These are phyloP conservation scores for Botrytis hyacinthi DNA, from an alignment of 2,329 filamentous ascomycete genomes.

Conservation along the genomic window DNA sequence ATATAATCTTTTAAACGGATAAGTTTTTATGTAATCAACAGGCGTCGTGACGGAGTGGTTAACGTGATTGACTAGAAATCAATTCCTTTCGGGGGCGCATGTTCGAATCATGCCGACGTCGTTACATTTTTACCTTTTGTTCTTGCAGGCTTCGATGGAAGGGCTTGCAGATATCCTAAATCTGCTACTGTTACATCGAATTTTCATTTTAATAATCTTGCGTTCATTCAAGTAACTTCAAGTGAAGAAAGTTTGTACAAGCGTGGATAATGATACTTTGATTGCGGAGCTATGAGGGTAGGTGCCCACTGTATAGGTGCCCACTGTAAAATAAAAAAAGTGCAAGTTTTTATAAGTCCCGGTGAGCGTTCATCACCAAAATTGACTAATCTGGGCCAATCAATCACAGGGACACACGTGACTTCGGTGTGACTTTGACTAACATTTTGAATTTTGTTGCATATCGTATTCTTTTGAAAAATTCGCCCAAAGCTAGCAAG, in stretches of 20 bases:
- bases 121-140: neutral
- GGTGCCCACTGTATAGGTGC: neutral
- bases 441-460: neutral
- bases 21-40: accelerated
- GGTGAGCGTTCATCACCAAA: neutral
- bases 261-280: neutral
- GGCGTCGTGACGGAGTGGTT: constrained; percentile 18
- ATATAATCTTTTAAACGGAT: accelerated
- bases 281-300: neutral
- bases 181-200: neutral
- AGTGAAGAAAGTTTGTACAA: neutral
- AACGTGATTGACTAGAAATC: constrained; percentile 20
- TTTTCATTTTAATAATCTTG: neutral
- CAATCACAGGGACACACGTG: neutral
- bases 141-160: neutral
- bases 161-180: too few species aligned
- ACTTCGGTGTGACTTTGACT: neutral
- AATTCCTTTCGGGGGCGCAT: constrained; percentile 19
- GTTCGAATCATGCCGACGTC: constrained; percentile 19
- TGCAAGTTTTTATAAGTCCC: neutral
- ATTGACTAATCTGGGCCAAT: neutral
- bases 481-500: too few species aligned
- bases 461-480: too few species aligned
- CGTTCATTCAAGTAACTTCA: neutral
- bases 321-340: neutral